Conservation (phyloP, 2,329 filamentous ascomycete genomes). For the Pseudogymnoascus sp. region DNA sequence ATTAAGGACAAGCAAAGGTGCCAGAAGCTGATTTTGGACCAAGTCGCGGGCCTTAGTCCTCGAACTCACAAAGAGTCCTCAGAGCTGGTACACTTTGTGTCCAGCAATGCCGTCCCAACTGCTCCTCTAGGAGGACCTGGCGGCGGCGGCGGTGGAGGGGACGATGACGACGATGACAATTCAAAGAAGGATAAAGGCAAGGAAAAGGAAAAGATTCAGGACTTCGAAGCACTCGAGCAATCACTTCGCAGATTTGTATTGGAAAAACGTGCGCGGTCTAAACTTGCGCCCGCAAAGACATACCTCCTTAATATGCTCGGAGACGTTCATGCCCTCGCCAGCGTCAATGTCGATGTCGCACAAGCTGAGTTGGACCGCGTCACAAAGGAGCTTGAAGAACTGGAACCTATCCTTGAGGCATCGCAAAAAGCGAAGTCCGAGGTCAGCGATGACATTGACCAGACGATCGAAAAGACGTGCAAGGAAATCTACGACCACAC, state of each 20-base stretch:
- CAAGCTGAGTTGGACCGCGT: conserved; percentile 79
- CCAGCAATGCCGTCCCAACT: conserved; percentile 87
- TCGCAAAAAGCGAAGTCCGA: conserved; percentile 73
- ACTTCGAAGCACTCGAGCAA: conserved; percentile 84
- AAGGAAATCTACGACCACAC: conserved; percentile 81
- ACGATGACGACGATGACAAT: conserved; percentile 45
- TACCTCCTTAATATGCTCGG: conserved; percentile 90
- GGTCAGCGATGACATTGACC: conserved; percentile 74
- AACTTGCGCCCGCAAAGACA: conserved; percentile 89
- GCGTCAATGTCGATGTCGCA: conserved; percentile 81
- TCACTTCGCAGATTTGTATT: conserved; percentile 88
- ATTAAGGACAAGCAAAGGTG: conserved; percentile 89
- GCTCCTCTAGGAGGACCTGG: conserved; percentile 50
- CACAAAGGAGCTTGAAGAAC: conserved; percentile 66
- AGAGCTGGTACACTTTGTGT: conserved; percentile 95
- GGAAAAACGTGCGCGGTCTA: conserved; percentile 90
- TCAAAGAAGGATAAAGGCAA: conserved; percentile 67
- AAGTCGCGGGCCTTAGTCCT: conserved; percentile 80
- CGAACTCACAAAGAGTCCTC: conserved; percentile 85
- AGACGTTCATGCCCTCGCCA: conserved; percentile 75
- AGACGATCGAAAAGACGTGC: conserved; percentile 76
- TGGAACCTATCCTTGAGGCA: conserved; percentile 79
- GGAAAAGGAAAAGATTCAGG: conserved; percentile 76
- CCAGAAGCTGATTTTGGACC: conserved; percentile 86
- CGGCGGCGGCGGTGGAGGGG: conserved; percentile 47